Base-by-base conservation (phyloP, 176 grass and related monocot species). In the Eleusine indica region DNA sequence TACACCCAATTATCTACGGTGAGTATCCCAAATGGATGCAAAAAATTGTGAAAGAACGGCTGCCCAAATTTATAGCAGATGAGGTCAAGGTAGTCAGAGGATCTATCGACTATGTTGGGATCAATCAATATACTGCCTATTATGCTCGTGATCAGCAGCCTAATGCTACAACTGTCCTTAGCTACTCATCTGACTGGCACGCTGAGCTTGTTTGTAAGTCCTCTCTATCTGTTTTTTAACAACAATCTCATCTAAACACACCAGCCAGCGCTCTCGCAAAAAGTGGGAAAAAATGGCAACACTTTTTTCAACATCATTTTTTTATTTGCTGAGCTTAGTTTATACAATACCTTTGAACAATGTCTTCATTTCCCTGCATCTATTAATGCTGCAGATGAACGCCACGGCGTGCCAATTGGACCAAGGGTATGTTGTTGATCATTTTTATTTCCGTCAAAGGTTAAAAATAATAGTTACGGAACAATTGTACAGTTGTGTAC, bases 71-170 rank as follows among this genome's bases (percentile, higher is more conserved):
- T 70, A 88, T 2, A 35, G 2, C 79, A 10, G 75, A 83, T 10
- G 86, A 94, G 66, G 54, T 86, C 43, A 75, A 86, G 61, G 81
- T 91, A 37, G 91, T 94, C 18, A 86, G 83, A 39, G 91, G 88
- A 40, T 94, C 91, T 10, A 76, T 83, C 21, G 88, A 88, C 46
- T 94, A 86, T 9, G 75, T 91, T 1, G 88, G 88, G 17, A 80
- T 94, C 42, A 94, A 94, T 67, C 83, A 94, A 22, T 94, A 94
- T 71, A 94, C 91, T 39, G 63, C 91, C 66, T 94, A 86, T 70
- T 94, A 94, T 63, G 81, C 86, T 46, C 66, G 46, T 37, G 76
- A 86, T 71, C 79, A 71, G 18, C 81, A 65, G 49, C 72, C 48
- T 32, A 70, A 84, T 11, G 84, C 79, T 25, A 28, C 54, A 4